Conservation (phyloP, 2,329 filamentous ascomycete species). For the Chrysoporthe deuterocubensis region DNA sequence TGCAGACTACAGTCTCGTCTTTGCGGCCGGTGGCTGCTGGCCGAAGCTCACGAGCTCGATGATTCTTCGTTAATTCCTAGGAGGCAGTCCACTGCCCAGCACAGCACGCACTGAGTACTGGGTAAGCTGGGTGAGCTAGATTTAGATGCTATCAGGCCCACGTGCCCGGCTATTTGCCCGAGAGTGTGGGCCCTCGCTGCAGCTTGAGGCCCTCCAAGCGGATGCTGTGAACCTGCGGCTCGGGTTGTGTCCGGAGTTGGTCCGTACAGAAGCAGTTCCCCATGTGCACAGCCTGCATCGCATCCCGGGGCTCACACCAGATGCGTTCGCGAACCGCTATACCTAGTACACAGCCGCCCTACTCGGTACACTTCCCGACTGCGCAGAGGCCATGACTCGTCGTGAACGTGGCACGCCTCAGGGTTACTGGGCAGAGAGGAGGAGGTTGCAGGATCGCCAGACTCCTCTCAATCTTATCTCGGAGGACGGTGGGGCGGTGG, state of each 20-base stretch:
- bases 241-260: background rate
- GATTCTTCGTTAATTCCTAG: too few relatives aligned
- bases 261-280: background rate
- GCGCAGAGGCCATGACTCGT: background rate
- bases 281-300: background rate
- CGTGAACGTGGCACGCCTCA: background rate
- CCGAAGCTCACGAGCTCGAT: too few relatives aligned
- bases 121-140: background rate
- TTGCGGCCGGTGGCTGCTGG: too few relatives aligned
- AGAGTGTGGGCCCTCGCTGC: background rate
- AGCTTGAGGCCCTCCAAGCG: background rate
- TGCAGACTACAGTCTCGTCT: background rate
- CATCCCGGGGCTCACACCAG: background rate
- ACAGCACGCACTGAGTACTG: background rate
- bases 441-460: background rate
- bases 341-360: background rate
- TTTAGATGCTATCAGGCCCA: slow-evolving; percentile 1
- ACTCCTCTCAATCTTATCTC: background rate
- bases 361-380: background rate
- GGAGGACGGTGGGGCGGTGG: too few relatives aligned
- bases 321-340: background rate
- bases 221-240: background rate
- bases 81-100: background rate
- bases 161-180: background rate
- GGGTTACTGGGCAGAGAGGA: background rate